These are phyloP conservation scores for Blastocystis sp. DNA, from an alignment of 352 stramenopile species.

Conservation along the genomic window DNA sequence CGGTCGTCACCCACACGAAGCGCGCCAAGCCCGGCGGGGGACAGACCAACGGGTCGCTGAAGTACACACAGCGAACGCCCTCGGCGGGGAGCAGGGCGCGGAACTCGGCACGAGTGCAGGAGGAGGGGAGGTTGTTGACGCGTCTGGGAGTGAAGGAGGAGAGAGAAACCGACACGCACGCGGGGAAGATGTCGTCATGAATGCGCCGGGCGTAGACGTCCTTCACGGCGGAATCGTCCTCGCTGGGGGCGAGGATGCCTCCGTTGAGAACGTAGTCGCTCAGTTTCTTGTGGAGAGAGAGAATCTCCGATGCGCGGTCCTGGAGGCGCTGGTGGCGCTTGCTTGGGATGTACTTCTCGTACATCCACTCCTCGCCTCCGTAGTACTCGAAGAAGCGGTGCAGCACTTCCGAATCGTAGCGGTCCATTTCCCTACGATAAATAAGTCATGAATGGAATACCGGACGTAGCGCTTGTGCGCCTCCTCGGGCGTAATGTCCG, in stretches of 20 bases:
- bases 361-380: slow-evolving; percentile 36
- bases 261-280: slow-evolving; percentile 14
- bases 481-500: slow-evolving; percentile 49
- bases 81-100: slow-evolving; percentile 12
- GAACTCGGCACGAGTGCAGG: slow-evolving; percentile 38
- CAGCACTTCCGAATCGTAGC: not conserved
- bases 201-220: not conserved
- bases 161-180: not conserved
- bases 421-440: slow-evolving; percentile 17
- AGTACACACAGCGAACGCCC: slow-evolving; percentile 10
- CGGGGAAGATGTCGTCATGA: slow-evolving; percentile 6
- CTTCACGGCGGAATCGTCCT: not conserved
- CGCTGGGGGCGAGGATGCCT: not conserved
- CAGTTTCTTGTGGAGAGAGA: not conserved
- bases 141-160: not conserved
- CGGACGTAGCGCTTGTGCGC: slow-evolving; percentile 3
- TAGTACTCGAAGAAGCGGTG: slow-evolving; percentile 35
- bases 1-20: slow-evolving; percentile 9
- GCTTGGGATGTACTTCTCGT: slow-evolving; percentile 32
- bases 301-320: not conserved
- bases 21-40: slow-evolving; percentile 13
- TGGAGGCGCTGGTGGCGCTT: not conserved
- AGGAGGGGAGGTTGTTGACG: slow-evolving; percentile 31
- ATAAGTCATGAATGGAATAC: not conserved
- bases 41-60: slow-evolving; percentile 30